Conservation (phyloP, 768 basidiomycete species). For the Pleurotus platypus region DNA sequence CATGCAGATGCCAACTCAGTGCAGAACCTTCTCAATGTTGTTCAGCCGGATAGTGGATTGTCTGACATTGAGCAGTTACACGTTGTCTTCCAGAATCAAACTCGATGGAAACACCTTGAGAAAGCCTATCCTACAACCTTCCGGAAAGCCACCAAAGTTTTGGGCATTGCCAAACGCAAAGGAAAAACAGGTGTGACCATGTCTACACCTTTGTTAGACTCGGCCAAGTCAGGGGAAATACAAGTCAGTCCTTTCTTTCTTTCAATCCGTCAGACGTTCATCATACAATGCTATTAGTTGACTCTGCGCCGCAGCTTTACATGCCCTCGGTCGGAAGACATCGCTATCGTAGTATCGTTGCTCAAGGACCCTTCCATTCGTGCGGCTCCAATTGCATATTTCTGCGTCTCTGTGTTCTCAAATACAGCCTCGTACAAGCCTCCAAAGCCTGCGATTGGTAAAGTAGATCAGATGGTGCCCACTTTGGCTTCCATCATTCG, state of each 20-base stretch:
- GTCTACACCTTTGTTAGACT: conserved; percentile 36
- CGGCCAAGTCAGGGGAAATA: conserved; percentile 27
- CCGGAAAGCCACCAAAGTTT: conserved; percentile 36
- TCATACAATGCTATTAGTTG: conserved; percentile 23
- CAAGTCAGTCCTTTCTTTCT: conserved; percentile 22
- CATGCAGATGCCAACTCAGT: conserved; percentile 38
- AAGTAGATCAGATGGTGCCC: conserved; percentile 28
- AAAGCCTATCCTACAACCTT: conserved; percentile 30
- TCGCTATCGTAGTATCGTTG: conserved; percentile 40
- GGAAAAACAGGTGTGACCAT: conserved; percentile 11
- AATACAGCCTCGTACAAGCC: conserved; percentile 14
- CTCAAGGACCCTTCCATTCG: conserved; percentile 30
- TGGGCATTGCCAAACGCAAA: conserved; percentile 26
- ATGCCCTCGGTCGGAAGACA: conserved; percentile 41
- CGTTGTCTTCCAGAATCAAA: conserved; percentile 24
- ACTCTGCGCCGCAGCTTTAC: conserved; percentile 40
- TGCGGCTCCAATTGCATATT: conserved; percentile 29
- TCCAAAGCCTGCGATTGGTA: conserved; percentile 19
- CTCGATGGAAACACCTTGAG: conserved; percentile 25
- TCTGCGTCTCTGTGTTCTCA: conserved; percentile 31
- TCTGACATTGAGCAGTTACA: conserved; percentile 51
- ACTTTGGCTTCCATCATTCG: conserved; percentile 33
- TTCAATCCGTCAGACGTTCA: neutral
- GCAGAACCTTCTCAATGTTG: conserved; percentile 30
- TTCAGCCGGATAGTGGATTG: conserved; percentile 7